phyloP scores from a whole-genome alignment of 768 basidiomycete genomes.

The Omphalotus guepiniiformis region DNA sequence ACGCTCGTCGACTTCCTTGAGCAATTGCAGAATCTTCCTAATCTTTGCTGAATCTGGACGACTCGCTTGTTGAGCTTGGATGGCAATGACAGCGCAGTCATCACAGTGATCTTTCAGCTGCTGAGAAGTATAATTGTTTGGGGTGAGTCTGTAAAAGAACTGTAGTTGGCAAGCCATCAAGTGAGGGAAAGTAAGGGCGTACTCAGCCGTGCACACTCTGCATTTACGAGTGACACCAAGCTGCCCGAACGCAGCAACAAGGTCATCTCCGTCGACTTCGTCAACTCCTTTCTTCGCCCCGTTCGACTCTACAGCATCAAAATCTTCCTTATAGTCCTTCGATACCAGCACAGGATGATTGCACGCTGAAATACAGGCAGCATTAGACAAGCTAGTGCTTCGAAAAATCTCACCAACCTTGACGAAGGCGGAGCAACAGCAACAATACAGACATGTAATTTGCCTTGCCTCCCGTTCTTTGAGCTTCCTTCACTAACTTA shows the following conservation, averaged over 20 bases:
- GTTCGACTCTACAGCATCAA: slow-evolving; percentile 69
- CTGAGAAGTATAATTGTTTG: neutral
- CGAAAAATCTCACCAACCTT: slow-evolving; percentile 51
- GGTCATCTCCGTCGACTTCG: slow-evolving; percentile 41
- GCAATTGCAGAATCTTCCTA: slow-evolving; percentile 70
- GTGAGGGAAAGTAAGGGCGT: slow-evolving; percentile 21
- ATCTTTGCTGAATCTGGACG: slow-evolving; percentile 87
- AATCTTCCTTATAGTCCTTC: slow-evolving; percentile 68
- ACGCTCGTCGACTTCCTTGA: slow-evolving; percentile 58
- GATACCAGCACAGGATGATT: slow-evolving; percentile 84
- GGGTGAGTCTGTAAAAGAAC: neutral
- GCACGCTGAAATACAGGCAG: slow-evolving; percentile 54
- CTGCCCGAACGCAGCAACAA: slow-evolving; percentile 70
- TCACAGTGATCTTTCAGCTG: slow-evolving; percentile 42
- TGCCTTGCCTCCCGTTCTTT: slow-evolving; percentile 36
- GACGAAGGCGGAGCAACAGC: slow-evolving; percentile 77
- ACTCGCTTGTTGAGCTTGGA: slow-evolving; percentile 43
- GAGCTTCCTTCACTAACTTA: slow-evolving; percentile 46
- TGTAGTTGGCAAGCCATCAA: neutral
- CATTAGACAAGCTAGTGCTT: slow-evolving; percentile 1
- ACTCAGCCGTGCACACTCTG: slow-evolving; percentile 73
- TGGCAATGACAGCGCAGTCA: slow-evolving; percentile 55
- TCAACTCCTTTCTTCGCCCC: slow-evolving; percentile 11
- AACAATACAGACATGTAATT: slow-evolving; percentile 66
- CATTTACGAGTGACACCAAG: no score